Evolutionary conservation across 2,329 filamentous ascomycete genomes (phyloP).

Genomic region (Penicillium digitatum): DNA sequence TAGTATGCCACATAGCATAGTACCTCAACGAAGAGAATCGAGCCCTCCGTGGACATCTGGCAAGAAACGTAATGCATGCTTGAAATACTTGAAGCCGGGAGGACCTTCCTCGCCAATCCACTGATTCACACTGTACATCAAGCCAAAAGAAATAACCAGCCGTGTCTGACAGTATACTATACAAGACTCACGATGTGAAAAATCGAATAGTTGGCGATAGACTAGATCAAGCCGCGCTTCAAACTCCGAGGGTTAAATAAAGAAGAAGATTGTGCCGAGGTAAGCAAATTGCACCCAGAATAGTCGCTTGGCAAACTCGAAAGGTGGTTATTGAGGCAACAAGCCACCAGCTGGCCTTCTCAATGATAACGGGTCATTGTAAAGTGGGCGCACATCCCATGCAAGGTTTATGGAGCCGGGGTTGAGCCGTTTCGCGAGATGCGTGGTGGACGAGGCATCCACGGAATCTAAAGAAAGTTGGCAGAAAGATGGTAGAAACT

Average conservation of each 20-base stretch:
- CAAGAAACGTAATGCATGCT: slow-evolving; percentile 49
- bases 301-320: slow-evolving; percentile 50
- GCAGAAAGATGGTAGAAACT: neutral
- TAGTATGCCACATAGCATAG: slow-evolving; percentile 55
- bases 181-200: slow-evolving; percentile 46
- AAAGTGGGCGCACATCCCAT: slow-evolving; percentile 36
- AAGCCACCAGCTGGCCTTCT: slow-evolving; percentile 25
- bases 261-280: slow-evolving; percentile 56
- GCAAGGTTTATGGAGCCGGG: slow-evolving; percentile 33
- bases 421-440: slow-evolving; percentile 36
- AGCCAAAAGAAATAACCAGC: slow-evolving; percentile 53
- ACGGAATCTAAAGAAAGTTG: slow-evolving; percentile 28
- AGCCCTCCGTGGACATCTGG: slow-evolving; percentile 55
- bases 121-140: slow-evolving; percentile 57
- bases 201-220: slow-evolving; percentile 44
- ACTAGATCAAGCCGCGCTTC: slow-evolving; percentile 45
- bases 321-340: slow-evolving; percentile 47
- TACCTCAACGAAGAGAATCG: slow-evolving; percentile 54
- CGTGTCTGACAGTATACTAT: slow-evolving; percentile 52
- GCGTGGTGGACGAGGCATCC: slow-evolving; percentile 34
- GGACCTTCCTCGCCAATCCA: slow-evolving; percentile 52
- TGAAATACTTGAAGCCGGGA: slow-evolving; percentile 55
- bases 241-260: slow-evolving; percentile 48
- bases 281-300: slow-evolving; percentile 54
- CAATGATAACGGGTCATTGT: slow-evolving; percentile 34